A percentile compares a stretch with the other conserved stretches of the same genome.
phyloP scores from a whole-genome alignment of 768 basidiomycete genomes.

The Tricholoma sp. region DNA sequence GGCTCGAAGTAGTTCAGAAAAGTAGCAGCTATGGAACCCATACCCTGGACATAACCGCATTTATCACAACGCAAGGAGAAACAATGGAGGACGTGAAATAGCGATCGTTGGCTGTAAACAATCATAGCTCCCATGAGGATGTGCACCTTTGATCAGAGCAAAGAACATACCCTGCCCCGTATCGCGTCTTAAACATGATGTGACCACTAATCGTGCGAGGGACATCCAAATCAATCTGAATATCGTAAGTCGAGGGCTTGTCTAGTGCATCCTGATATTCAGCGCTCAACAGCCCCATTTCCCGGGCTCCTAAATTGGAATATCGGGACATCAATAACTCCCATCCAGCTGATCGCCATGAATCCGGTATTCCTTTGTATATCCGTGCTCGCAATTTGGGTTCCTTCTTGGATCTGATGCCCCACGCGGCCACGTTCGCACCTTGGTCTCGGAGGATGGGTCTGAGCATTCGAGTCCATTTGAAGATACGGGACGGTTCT shows the following conservation, averaged over 20 bases:
- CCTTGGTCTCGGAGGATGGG: slow-evolving; percentile 67
- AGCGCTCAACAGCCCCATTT: slow-evolving; percentile 36
- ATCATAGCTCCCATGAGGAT: neutral
- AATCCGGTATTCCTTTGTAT: slow-evolving; percentile 96
- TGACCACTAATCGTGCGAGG: slow-evolving; percentile 95
- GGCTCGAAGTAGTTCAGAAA: slow-evolving; percentile 92
- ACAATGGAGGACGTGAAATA: slow-evolving; percentile 92
- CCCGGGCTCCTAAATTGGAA: slow-evolving; percentile 39
- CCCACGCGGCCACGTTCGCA: slow-evolving; percentile 74
- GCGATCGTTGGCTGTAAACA: slow-evolving; percentile 71
- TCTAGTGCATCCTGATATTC: slow-evolving; percentile 66
- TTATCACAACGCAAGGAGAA: slow-evolving; percentile 80
- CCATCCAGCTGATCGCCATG: slow-evolving; percentile 94
- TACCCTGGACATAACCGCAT: slow-evolving; percentile 98
- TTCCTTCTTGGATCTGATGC: slow-evolving; percentile 57
- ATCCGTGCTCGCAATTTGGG: slow-evolving; percentile 68
- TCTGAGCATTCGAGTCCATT: slow-evolving; percentile 91
- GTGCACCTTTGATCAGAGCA: slow-evolving; percentile 2
- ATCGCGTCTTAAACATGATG: slow-evolving; percentile 90
- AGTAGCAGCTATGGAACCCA: slow-evolving; percentile 96
- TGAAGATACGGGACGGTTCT: slow-evolving; percentile 74
- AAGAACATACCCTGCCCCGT: slow-evolving; percentile 81
- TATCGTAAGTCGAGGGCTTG: slow-evolving; percentile 82
- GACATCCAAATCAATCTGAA: slow-evolving; percentile 97
- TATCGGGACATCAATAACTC: slow-evolving; percentile 65